Conservation (phyloP, 208 protist species). For the Acanthamoeba triangularis region DNA sequence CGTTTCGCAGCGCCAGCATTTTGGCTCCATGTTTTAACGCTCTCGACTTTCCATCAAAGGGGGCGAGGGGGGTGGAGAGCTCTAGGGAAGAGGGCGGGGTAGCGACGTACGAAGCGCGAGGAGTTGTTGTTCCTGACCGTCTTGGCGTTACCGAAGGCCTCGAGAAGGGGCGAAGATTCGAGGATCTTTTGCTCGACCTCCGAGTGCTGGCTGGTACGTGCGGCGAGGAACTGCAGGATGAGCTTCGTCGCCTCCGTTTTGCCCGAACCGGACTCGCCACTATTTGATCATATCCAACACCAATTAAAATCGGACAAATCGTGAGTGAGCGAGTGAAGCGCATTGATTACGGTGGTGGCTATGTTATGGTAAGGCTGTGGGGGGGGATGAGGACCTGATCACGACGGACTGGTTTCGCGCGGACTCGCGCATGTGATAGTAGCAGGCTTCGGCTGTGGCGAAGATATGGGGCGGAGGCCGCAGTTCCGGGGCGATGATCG, state of each 20-base stretch:
- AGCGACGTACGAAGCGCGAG: slow-evolving; percentile 86
- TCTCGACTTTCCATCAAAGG: too few relatives aligned
- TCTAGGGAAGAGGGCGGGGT: neutral
- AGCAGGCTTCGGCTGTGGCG: slow-evolving; percentile 85
- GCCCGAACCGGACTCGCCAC: slow-evolving; percentile 89
- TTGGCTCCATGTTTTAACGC: too few relatives aligned
- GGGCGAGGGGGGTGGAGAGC: neutral
- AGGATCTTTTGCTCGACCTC: slow-evolving; percentile 88
- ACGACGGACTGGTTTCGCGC: neutral
- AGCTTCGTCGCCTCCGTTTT: slow-evolving; percentile 92
- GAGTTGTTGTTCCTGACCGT: slow-evolving; percentile 91
- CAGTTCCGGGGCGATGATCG: slow-evolving; percentile 66
- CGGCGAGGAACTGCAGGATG: slow-evolving; percentile 90
- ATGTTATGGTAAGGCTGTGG: neutral
- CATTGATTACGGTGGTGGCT: neutral
- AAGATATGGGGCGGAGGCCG: slow-evolving; percentile 84
- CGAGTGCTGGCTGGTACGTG: slow-evolving; percentile 65
- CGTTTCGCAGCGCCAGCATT: neutral
- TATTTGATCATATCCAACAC: neutral
- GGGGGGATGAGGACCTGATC: slow-evolving; percentile 28
- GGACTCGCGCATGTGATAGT: slow-evolving; percentile 65
- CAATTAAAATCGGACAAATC: neutral
- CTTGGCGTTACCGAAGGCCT: slow-evolving; percentile 89
- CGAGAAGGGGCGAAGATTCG: slow-evolving; percentile 82
- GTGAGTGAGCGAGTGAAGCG: neutral